A percentile compares a stretch with the other conserved stretches of the same genome.
Conservation (phyloP, 441 rosid genomes). For the Populus hybrid region DNA sequence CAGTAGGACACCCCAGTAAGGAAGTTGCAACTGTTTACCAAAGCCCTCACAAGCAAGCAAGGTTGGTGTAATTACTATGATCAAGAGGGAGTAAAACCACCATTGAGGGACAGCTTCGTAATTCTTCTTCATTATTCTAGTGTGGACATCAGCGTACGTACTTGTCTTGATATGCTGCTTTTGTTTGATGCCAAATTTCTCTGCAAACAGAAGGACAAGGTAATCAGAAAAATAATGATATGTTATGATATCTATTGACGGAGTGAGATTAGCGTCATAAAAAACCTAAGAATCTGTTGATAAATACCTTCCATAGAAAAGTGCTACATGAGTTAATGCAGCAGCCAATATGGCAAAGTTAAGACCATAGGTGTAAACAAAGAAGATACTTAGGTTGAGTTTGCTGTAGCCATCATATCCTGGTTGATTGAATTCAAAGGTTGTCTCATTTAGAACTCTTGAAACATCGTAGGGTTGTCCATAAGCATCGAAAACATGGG, state of each 20-base stretch:
- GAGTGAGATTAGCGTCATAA: neutral
- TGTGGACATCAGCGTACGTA: slow-evolving; percentile 14
- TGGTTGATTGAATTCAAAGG: slow-evolving; percentile 25
- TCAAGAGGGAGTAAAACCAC: slow-evolving; percentile 17
- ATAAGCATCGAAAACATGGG: slow-evolving; percentile 21
- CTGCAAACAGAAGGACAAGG: slow-evolving; percentile 14
- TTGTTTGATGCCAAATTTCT: slow-evolving; percentile 37
- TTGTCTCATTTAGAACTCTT: slow-evolving; percentile 17
- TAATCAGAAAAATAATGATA: neutral
- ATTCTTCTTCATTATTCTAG: slow-evolving; percentile 23
- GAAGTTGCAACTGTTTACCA: slow-evolving; percentile 41
- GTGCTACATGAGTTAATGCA: no score
- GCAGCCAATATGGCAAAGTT: no score
- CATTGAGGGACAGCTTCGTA: slow-evolving; percentile 14
- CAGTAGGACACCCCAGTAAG: slow-evolving; percentile 44
- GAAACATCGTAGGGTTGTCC: slow-evolving; percentile 29
- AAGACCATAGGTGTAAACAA: no score
- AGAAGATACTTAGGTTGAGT: slow-evolving; percentile 34
- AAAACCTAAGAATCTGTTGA: neutral
- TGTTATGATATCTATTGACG: neutral
- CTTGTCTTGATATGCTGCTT: slow-evolving; percentile 17
- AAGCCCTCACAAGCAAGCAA: slow-evolving; percentile 43
- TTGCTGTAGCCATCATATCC: slow-evolving; percentile 39
- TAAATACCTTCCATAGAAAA: no score
- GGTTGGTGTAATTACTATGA: neutral